Base-by-base conservation (phyloP, 345 rosid genomes). In the Eucalyptus sp. region DNA sequence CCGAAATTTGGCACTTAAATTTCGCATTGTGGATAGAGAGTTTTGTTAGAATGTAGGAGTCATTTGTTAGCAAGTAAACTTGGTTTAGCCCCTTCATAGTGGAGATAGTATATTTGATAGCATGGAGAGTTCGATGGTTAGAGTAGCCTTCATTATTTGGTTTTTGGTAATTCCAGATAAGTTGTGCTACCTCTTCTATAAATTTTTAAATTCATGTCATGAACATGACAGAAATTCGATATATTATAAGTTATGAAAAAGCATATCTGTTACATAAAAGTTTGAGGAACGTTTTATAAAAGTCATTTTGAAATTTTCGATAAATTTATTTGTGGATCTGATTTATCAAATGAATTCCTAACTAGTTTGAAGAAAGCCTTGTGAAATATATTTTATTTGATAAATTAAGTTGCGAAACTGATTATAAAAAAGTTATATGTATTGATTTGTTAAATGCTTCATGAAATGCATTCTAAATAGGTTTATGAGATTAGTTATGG, bases 121-220 rank as follows among this genome's bases (percentile, higher is more conserved):
- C n/a, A 60, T 60, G 0, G 0, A 0, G 31, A 60, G 31, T 60
- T 60, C 0, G 7, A 60, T 60, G 7, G 14, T 60, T 11, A 12
- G 7, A 25, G 2, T 25, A 60, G 14, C 66, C 31, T 25, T 60
- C 66, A 25, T 60, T 60, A 11, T 60, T 25, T 25, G 15, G 31
- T 60, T 60, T 60, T 27, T 60, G 31, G 1, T 25, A 27, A 60
- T 60, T 27, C 0, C 2, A 27, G 0, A 12, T 27, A 6, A 3
- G 3, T 11, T 5, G n/a, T 27, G 3, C 7, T 27, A 27, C 3
- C 31, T 60, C 4, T 60, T 27, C 1, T 27, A 60, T 27, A 12
- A 60, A 60, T 27, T 3, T 60, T 1, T 60, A 27, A 27, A 60
- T 27, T 27, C 66, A 27, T 27, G 14, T 60, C 66, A 0, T 60